Base-by-base conservation (phyloP, 352 stramenopile genomes). In the Globisporangium ultimum region DNA sequence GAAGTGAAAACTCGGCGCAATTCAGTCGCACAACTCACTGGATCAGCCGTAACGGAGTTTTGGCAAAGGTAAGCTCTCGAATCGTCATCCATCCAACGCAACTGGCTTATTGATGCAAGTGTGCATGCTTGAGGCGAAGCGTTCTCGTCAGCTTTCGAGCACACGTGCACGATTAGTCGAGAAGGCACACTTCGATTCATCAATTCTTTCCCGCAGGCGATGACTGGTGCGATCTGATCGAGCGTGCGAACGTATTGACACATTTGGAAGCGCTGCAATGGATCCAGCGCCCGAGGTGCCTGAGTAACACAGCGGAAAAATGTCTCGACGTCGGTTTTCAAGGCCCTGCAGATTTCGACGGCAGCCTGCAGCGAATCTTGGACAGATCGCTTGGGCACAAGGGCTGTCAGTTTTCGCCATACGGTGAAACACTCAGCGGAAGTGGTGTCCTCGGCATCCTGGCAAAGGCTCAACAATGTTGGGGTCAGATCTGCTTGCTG, bases 21-120 rank as follows among this genome's bases (percentile, higher is more conserved):
- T 48, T 70, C 42, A 4, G 58, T 7, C 1, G 68, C 80, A 46
- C 77, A 89, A 2, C 64, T 51, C 18, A 86, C 64, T 18, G 77
- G 75, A 0, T 55, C 64, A 15, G 21, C 36, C 1, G 67, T 63
- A 0, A 15, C 48, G 20, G 70, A 64, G 14, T 61, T 22, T 8
- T 61, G 58, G 49, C 80, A 90, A 8, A 90, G 55, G 2, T 58
- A 38, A 18, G 58, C 58, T 18, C 77, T 59, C 0, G 58, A 57
- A 1, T 64, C 40, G 28, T 58, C 48, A 24, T 78, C 61, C 68
- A 91, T 85, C 78, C 78, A 87, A 0, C 69, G 58, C 0, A 87
- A 73, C 32, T 74, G 68, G 12, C 72, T 70, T 17, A 71, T 64
- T 0, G 74, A 73, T 49, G 72, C 67, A 10, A 85, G 42, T 18